Base-by-base conservation (phyloP, 352 stramenopile species). In the Globisporangium irregulare region DNA sequence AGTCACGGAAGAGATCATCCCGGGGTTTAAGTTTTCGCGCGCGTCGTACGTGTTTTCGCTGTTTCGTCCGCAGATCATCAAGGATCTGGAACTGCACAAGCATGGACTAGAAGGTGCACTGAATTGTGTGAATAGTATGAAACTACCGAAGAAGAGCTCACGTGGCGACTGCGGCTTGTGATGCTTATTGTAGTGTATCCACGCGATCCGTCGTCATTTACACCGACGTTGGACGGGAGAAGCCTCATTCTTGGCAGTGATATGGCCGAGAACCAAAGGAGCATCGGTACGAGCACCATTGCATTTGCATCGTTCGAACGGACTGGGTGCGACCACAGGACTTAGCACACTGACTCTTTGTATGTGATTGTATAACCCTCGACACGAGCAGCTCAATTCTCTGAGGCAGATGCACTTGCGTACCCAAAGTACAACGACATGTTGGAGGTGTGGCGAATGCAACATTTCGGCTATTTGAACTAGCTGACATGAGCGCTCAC, bases 1-100 rank as follows among this genome's bases (percentile, higher is more conserved):
- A 0, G 90, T 97, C 54, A 97, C 91, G 5, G 91, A 97, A 68
- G 91, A 97, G 64, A 92, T 97, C 67, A 84, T 97, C 53, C 87
- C 90, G 0, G 89, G 91, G 20, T 97, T 96, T 76, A 91, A 93
- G 43, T 98, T 97, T 72, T 97, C 89, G 43, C 82, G 91, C 41
- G 92, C 87, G 10, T 97, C 91, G 38, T 97, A 98, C 71, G 84
- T 97, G 9, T 93, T 94, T 62, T 94, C 90, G 51, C 80, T 97
- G 20, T 94, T 97, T 56, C 83, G 91, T 1, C 91, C 91, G 54
- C 82, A 93, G 67, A 95, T 97, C 64, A 97, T 97, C 66, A 77
- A 86, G 48, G 91, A 97, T 38, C 69, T 97, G 51, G 86, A 94
- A 55, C 75, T 97, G 27, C 69, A 96, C 53, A 65, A 73, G 15